Percentiles rank a stretch among this genome's conserved stretches.
phyloP scores from a whole-genome alignment of 805 yeast genomes.

The Clavispora phyllophila region DNA sequence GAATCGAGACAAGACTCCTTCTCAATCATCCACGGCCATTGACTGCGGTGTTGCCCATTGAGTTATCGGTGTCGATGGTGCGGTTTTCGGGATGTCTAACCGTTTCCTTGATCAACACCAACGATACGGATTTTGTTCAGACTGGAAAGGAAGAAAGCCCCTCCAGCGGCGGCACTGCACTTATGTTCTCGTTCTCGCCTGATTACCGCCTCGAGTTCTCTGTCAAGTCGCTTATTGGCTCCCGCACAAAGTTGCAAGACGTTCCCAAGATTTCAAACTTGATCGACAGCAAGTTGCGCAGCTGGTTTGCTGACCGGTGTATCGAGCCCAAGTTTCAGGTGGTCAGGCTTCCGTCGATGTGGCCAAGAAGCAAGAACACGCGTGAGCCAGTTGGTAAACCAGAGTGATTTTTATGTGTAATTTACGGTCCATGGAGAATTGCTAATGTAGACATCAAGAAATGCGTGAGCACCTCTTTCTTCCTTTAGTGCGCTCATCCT shows the following conservation, averaged over 20 bases:
- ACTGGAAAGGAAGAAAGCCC: neutral
- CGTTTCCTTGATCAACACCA: conserved; percentile 56
- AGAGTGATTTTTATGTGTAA: neutral
- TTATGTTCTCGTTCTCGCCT: conserved; percentile 87
- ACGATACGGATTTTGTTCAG: conserved; percentile 29
- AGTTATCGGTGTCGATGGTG: conserved; percentile 79
- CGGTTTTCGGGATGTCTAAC: conserved; percentile 87
- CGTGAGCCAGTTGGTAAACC: conserved; percentile 22
- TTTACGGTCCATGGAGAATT: no score
- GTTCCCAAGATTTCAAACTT: conserved; percentile 86
- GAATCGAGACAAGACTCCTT: conserved; percentile 73
- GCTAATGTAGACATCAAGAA: no score
- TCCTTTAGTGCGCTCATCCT: no score
- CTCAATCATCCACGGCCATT: conserved; percentile 79
- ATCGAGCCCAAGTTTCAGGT: conserved; percentile 92
- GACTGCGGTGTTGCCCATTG: conserved; percentile 84
- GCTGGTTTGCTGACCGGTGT: conserved; percentile 89
- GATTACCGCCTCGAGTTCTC: conserved; percentile 87
- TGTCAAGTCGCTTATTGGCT: conserved; percentile 85
- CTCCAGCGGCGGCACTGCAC: conserved; percentile 48
- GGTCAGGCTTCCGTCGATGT: conserved; percentile 75
- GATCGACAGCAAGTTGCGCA: conserved; percentile 74
- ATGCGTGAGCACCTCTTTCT: no score
- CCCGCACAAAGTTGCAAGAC: conserved; percentile 85
- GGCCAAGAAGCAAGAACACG: conserved; percentile 57